Base-by-base conservation (phyloP, 2,329 filamentous ascomycete genomes). In the Pseudogymnoascus sp. region DNA sequence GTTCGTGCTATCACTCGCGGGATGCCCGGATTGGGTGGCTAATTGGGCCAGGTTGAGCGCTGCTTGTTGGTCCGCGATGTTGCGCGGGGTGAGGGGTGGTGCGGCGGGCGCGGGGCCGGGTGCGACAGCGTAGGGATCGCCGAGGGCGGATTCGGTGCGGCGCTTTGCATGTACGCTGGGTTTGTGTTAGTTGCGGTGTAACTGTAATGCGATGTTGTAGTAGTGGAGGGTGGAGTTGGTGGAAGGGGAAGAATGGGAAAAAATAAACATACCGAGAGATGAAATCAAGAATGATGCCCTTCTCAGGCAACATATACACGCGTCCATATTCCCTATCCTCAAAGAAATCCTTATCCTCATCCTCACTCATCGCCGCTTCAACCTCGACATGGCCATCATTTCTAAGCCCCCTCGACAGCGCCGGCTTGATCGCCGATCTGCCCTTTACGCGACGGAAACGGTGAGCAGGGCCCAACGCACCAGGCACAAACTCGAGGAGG, bases 301-400 rank as follows among this genome's bases (percentile, higher is more conserved):
- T 80, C 65, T 85, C 85, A 0, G 84, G 81, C 62, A 92, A 75
- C 65, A 83, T 83, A 73, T 88, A 87, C 21, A 85, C 77, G 29
- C 83, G 81, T n/a, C 88, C 88, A 70, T 85, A 87, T 15, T 83
- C 82, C 63, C 80, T 78, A 7, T 82, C 74, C 64, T 87, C 83
- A 62, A 80, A 82, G 78, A 87, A 86, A 33, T 80, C 81, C 44
- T 76, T 76, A 5, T 77, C 75, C 37, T 75, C 74, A 59, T 83
- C 79, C 19, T 83, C 82, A 15, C 84, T 80, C 29, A 74, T 74
- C 33, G 84, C 82, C 37, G 87, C 82, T 62, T 87, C 85, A 63
- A 92, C 77, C 68, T 92, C 89, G 68, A 92, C 86, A 70, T 85
- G 79, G 40, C 89, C 88, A 65, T 89, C 89, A 73, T 90, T 90